These are phyloP conservation scores for Aspergillus haitiensis DNA, from an alignment of 495 filamentous ascomycete species.

Conservation along the genomic window DNA sequence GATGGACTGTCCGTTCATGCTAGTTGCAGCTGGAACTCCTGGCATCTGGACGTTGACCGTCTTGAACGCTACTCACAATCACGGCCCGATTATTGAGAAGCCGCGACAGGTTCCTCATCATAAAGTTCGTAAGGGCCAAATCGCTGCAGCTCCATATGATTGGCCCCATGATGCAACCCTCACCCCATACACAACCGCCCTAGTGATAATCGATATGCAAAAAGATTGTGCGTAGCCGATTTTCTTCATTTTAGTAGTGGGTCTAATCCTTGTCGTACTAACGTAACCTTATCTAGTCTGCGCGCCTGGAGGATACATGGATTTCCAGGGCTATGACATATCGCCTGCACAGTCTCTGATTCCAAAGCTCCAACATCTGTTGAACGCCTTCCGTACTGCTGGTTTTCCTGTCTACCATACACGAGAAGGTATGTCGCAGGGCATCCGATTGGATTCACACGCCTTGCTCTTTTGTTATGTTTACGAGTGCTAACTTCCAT, in stretches of 20 bases:
- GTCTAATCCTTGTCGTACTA: not conserved
- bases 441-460: not conserved
- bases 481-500: constrained; percentile 21
- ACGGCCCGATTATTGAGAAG: constrained; percentile 46
- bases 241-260: not conserved
- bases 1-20: constrained; percentile 52
- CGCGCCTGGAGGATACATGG: constrained; percentile 57
- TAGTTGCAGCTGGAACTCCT: constrained; percentile 46
- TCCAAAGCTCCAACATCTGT: constrained; percentile 53
- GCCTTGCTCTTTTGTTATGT: not conserved
- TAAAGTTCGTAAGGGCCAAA: constrained; percentile 48
- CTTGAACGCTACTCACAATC: constrained; percentile 47
- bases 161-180: constrained; percentile 65
- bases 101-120: constrained; percentile 44
- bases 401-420: constrained; percentile 67
- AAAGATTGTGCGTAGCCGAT: constrained; percentile 57
- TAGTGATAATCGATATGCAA: constrained; percentile 74
- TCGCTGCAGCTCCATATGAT: constrained; percentile 55
- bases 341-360: constrained; percentile 53
- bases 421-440: constrained; percentile 50
- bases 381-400: constrained; percentile 56
- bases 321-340: constrained; percentile 60
- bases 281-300: constrained; percentile 47
- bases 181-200: constrained; percentile 58
- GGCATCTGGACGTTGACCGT: constrained; percentile 50